Evolutionary conservation across 2,329 filamentous ascomycete genomes (phyloP).

Genomic region (Diaporthe ampelina): DNA sequence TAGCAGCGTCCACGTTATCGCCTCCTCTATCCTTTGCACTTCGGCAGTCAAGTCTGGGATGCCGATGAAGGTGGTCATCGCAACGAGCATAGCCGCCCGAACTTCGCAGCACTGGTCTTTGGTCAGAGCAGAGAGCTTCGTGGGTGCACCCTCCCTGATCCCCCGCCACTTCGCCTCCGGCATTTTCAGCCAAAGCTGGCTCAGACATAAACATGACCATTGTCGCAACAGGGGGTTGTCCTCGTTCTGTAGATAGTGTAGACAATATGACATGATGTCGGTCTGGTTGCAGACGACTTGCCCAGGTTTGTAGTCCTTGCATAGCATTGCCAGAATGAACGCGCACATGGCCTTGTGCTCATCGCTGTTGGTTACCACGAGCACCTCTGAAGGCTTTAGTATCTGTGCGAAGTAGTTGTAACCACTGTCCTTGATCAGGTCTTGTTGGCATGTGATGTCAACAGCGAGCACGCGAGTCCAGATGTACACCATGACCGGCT

Average conservation of each 20-base stretch:
- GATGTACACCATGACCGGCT: slow-evolving; percentile 99
- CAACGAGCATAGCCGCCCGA: slow-evolving; percentile 91
- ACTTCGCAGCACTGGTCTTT: slow-evolving; percentile 94
- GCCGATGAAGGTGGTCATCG: slow-evolving; percentile 92
- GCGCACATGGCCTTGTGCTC: slow-evolving; percentile 98
- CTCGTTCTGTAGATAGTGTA: slow-evolving; percentile 85
- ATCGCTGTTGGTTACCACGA: slow-evolving; percentile 88
- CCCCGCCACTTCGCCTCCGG: slow-evolving; percentile 96
- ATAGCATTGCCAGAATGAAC: slow-evolving; percentile 97
- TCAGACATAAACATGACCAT: slow-evolving; percentile 96
- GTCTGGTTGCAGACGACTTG: slow-evolving; percentile 92
- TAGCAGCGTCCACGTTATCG: slow-evolving; percentile 88
- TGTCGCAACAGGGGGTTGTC: slow-evolving; percentile 92
- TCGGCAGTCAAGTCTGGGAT: slow-evolving; percentile 94
- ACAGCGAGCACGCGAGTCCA: slow-evolving; percentile 97
- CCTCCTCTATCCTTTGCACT: slow-evolving; percentile 91
- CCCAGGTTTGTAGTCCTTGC: slow-evolving; percentile 92
- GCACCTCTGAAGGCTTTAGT: slow-evolving; percentile 84
- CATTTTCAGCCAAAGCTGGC: slow-evolving; percentile 92
- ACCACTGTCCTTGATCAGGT: slow-evolving; percentile 95
- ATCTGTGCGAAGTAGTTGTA: slow-evolving; percentile 98
- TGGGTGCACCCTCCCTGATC: slow-evolving; percentile 88
- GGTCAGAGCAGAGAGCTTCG: slow-evolving; percentile 83
- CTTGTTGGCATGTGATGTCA: slow-evolving; percentile 91
- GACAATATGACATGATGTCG: slow-evolving; percentile 90